Percentiles rank a stretch among this genome's conserved stretches.
Conservation (phyloP, 148 eudicot genomes). For the Silene latifolia region DNA sequence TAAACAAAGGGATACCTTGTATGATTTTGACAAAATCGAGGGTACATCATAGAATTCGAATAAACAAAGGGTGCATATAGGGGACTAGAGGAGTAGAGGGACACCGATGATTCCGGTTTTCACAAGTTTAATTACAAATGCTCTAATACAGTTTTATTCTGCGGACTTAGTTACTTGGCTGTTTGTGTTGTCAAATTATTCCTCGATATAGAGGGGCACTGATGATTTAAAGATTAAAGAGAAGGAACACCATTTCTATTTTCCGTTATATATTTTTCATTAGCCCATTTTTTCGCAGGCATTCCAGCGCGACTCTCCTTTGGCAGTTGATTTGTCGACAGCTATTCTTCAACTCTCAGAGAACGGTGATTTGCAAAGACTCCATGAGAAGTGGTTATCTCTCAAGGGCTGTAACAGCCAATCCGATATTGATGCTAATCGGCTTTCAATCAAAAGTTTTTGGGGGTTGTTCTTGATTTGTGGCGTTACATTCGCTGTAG, state of each 20-base stretch:
- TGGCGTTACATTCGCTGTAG: conserved; percentile 59
- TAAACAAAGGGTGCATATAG: no score
- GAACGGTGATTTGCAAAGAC: conserved; percentile 64
- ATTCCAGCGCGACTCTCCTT: conserved; percentile 73
- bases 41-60: no score
- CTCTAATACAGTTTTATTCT: background rate
- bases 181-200: background rate
- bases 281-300: conserved; percentile 37
- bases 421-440: conserved; percentile 30
- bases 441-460: conserved; percentile 72
- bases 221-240: background rate
- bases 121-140: background rate
- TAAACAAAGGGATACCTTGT: no score
- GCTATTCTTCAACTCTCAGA: conserved; percentile 76
- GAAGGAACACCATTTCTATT: background rate
- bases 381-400: conserved; percentile 82
- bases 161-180: no score
- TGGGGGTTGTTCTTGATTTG: conserved; percentile 92
- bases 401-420: conserved; percentile 38
- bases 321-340: conserved; percentile 70
- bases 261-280: background rate
- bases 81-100: no score
- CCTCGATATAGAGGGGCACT: background rate
- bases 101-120: background rate
- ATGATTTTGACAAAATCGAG: no score